phyloP scores from a whole-genome alignment of 805 yeast genomes.

The Lipomyces orientalis region DNA sequence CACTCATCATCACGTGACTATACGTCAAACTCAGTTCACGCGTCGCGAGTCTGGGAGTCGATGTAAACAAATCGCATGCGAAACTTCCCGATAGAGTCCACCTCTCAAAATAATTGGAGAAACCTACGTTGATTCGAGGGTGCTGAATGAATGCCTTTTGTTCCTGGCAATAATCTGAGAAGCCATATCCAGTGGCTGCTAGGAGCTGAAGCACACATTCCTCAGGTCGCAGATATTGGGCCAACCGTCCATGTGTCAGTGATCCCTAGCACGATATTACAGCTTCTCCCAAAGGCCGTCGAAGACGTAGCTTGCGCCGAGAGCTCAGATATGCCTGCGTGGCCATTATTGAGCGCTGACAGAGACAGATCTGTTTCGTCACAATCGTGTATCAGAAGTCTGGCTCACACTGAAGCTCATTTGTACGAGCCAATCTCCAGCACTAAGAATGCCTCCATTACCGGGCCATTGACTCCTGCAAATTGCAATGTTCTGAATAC shows the following conservation, averaged over 20 bases:
- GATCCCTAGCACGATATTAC: constrained; percentile 9
- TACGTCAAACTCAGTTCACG: too few relatives aligned
- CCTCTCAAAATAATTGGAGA: not conserved
- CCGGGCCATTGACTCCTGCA: constrained; percentile 16
- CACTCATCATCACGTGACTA: too few relatives aligned
- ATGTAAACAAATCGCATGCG: not conserved
- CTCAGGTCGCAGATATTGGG: constrained; percentile 4
- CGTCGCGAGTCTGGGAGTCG: too few relatives aligned
- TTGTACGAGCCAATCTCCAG: not conserved
- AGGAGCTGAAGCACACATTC: constrained; percentile 16
- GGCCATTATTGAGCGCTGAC: constrained; percentile 13
- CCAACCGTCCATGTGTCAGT: constrained; percentile 2
- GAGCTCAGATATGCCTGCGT: constrained; percentile 11
- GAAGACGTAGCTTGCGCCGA: constrained; percentile 14
- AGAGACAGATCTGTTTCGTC: not conserved
- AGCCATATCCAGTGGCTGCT: constrained; percentile 27
- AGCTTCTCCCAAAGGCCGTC: constrained; percentile 13
- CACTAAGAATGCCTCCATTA: not conserved
- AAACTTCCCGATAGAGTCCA: not conserved
- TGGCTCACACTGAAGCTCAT: not conserved
- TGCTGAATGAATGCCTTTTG: constrained; percentile 6
- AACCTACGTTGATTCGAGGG: not conserved
- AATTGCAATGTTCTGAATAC: constrained; percentile 2
- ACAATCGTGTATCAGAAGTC: not conserved
- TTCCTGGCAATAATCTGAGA: constrained; percentile 23